phyloP scores from a whole-genome alignment of 2,329 filamentous ascomycete genomes.

The Cladorrhinum sp. region DNA sequence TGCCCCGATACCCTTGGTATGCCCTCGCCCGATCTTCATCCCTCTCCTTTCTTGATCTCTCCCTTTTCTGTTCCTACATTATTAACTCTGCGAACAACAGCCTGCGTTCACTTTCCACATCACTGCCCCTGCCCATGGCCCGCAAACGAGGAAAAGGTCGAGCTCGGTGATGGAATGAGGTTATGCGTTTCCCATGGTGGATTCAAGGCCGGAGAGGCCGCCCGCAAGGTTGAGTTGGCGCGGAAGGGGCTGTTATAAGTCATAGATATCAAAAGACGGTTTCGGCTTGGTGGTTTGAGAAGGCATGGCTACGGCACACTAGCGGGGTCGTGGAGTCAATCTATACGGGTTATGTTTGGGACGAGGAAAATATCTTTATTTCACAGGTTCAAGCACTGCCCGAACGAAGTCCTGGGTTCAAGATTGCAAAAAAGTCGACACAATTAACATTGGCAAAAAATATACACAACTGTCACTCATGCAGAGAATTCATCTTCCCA shows the following conservation, averaged over 20 bases:
- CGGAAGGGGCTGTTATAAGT: constrained; percentile 71
- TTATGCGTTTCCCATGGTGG: constrained; percentile 75
- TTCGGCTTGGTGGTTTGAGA: neutral
- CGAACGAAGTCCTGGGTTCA: too few species aligned
- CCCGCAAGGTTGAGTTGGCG: constrained; percentile 74
- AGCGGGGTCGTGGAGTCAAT: neutral
- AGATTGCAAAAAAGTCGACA: too few species aligned
- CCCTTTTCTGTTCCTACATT: neutral
- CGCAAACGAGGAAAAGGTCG: constrained; percentile 72
- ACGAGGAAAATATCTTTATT: too few species aligned
- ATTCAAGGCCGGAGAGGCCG: constrained; percentile 67
- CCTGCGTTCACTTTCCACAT: constrained; percentile 93
- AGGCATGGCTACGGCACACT: neutral
- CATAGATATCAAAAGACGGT: neutral
- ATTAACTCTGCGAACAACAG: constrained; percentile 36
- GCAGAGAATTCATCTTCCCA: too few species aligned
- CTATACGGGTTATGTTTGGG: too few species aligned
- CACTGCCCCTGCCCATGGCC: constrained; percentile 93
- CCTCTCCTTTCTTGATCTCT: neutral
- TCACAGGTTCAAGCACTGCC: too few species aligned
- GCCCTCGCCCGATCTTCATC: neutral
- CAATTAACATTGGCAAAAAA: too few species aligned
- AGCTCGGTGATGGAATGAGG: constrained; percentile 66
- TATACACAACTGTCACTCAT: too few species aligned
- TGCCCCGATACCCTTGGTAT: constrained; percentile 80